Percentiles rank a stretch among this genome's conserved stretches.
These are phyloP conservation scores for Alternaria brassicae DNA, from an alignment of 2,329 filamentous ascomycete species.

Conservation along the genomic window DNA sequence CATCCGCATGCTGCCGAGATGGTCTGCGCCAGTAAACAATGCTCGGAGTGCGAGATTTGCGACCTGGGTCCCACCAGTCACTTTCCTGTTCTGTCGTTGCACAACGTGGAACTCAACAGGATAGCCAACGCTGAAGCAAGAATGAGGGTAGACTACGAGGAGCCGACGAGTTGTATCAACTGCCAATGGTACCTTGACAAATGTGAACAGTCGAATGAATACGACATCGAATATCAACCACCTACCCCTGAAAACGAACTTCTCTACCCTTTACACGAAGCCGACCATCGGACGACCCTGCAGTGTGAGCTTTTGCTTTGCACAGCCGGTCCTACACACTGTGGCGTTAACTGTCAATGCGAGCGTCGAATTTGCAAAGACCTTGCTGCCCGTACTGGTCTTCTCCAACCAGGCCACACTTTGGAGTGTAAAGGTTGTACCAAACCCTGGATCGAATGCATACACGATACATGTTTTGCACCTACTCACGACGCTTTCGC, in stretches of 20 bases:
- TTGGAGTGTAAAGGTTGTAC: not conserved
- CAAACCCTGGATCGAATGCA: not conserved
- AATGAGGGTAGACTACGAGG: not conserved
- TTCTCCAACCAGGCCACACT: not conserved
- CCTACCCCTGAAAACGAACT: not conserved
- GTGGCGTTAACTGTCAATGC: not conserved
- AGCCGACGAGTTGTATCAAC: not conserved
- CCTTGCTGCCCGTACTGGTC: not conserved
- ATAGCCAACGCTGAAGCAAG: not conserved
- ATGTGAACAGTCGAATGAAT: not conserved
- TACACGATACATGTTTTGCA: not conserved
- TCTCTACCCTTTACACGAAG: not conserved
- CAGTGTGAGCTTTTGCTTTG: not conserved
- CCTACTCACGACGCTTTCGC: not conserved
- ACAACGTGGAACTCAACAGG: not conserved
- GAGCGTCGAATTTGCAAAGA: slow-evolving; percentile 7
- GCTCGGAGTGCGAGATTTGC: not conserved
- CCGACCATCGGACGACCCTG: not conserved
- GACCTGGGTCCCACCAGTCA: not conserved
- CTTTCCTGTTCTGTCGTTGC: not conserved
- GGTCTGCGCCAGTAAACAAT: not conserved
- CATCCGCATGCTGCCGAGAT: not conserved
- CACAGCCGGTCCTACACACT: not conserved
- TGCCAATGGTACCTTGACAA: not conserved
- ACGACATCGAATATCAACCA: too few relatives aligned